A percentile compares a stretch with the other conserved stretches of the same genome.
Conservation (phyloP, 768 basidiomycete species). For the Mycena maculata region DNA sequence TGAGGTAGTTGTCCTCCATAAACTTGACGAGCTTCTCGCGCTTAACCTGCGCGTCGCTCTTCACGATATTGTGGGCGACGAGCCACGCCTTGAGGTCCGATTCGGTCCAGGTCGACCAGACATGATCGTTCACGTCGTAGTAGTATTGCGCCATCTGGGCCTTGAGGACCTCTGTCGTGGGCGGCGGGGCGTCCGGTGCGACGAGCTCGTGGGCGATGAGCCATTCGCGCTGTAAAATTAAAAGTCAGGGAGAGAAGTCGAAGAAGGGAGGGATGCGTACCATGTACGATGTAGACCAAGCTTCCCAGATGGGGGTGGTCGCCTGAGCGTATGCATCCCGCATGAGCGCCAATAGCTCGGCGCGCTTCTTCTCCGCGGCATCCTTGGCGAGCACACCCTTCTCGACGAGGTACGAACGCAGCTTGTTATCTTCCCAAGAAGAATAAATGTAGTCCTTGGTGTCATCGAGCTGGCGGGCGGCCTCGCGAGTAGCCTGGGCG, state of each 20-base stretch:
- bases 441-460: slow-evolving; percentile 90
- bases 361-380: slow-evolving; percentile 63
- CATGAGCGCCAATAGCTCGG: slow-evolving; percentile 78
- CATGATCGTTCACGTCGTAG: slow-evolving; percentile 65
- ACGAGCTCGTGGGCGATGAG: slow-evolving; percentile 82
- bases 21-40: slow-evolving; percentile 85
- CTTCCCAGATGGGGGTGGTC: slow-evolving; percentile 77
- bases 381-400: slow-evolving; percentile 76
- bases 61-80: slow-evolving; percentile 76
- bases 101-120: slow-evolving; percentile 81
- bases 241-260: background rate
- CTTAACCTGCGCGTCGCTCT: slow-evolving; percentile 71
- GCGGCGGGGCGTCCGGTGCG: slow-evolving; percentile 64
- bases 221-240: slow-evolving; percentile 80
- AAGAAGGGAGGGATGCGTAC: background rate
- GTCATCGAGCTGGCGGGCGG: slow-evolving; percentile 67
- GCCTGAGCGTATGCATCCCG: slow-evolving; percentile 72
- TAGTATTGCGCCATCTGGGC: slow-evolving; percentile 84
- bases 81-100: slow-evolving; percentile 84
- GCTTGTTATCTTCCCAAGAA: slow-evolving; percentile 85
- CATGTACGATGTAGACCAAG: slow-evolving; percentile 61
- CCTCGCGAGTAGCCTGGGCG: slow-evolving; percentile 66
- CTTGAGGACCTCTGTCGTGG: slow-evolving; percentile 65
- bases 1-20: slow-evolving; percentile 78
- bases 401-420: slow-evolving; percentile 79